These are phyloP conservation scores for Yamadazyma sp. DNA, from an alignment of 1,139 yeast genomes.

Conservation along the genomic window DNA sequence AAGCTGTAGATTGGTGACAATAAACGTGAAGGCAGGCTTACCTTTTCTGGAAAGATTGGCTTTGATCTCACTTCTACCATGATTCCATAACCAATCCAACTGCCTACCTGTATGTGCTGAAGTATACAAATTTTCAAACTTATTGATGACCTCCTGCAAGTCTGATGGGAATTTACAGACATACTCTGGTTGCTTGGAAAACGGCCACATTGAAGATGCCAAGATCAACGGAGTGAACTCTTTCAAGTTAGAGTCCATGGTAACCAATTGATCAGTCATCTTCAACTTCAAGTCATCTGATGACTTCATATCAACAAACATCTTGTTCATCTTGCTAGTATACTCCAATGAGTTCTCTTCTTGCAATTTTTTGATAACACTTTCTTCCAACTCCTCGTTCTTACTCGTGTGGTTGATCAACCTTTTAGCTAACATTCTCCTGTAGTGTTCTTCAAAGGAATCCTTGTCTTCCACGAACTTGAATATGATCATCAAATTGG, in stretches of 20 bases:
- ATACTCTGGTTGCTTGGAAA: conserved; percentile 47
- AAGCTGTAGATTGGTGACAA: conserved; percentile 83
- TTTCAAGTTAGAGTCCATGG: conserved; percentile 37
- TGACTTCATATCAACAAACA: conserved; percentile 93
- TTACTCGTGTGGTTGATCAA: conserved; percentile 82
- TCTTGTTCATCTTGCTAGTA: conserved; percentile 89
- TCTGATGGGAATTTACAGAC: conserved; percentile 48
- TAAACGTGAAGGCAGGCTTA: conserved; percentile 78
- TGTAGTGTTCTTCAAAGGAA: conserved; percentile 89
- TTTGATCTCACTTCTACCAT: conserved; percentile 88
- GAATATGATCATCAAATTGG: conserved; percentile 84
- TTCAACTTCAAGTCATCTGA: conserved; percentile 73
- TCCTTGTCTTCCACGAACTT: conserved; percentile 92
- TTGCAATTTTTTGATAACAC: conserved; percentile 81
- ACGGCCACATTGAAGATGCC: conserved; percentile 92
- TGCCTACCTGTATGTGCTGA: conserved; percentile 84
- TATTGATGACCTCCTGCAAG: conserved; percentile 61
- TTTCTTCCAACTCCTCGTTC: conserved; percentile 82
- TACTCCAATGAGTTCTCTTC: conserved; percentile 91
- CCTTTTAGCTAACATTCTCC: conserved; percentile 86
- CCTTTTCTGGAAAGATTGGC: conserved; percentile 86
- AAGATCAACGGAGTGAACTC: conserved; percentile 76
- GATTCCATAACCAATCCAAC: conserved; percentile 94
- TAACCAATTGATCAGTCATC: conserved; percentile 55
- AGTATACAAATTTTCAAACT: conserved; percentile 67